These are phyloP conservation scores for Aspergillus fischeri DNA, from an alignment of 2,329 filamentous ascomycete genomes.

Conservation along the genomic window DNA sequence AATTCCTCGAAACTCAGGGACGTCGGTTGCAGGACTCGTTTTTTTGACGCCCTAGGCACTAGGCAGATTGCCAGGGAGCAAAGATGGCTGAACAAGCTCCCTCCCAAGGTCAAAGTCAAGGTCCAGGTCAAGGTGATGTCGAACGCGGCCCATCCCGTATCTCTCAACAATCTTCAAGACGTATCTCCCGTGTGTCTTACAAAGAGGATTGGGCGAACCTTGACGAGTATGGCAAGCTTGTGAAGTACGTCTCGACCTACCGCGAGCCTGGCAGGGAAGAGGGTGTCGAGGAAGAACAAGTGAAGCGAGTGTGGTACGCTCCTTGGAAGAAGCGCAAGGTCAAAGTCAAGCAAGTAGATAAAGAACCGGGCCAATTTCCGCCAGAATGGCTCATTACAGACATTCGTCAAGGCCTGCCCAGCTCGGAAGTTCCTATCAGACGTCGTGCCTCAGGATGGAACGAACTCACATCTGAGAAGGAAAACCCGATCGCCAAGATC, in stretches of 20 bases:
- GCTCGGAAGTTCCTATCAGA: slow-evolving; percentile 55
- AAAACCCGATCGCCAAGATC: slow-evolving; percentile 70
- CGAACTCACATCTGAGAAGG: slow-evolving; percentile 72
- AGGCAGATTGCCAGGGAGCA: slow-evolving; percentile 4
- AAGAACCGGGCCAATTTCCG: slow-evolving; percentile 45
- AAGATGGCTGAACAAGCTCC: slow-evolving; percentile 21
- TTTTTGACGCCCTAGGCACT: neutral
- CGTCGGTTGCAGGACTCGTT: slow-evolving; percentile 1
- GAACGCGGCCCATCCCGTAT: slow-evolving; percentile 21
- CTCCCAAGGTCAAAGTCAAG: slow-evolving; percentile 15
- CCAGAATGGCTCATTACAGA: slow-evolving; percentile 67
- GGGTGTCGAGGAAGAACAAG: slow-evolving; percentile 39
- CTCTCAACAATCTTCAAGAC: slow-evolving; percentile 24
- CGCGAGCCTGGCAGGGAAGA: slow-evolving; percentile 49
- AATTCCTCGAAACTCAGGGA: slow-evolving; percentile 2
- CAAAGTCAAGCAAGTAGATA: slow-evolving; percentile 19
- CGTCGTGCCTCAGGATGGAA: slow-evolving; percentile 66
- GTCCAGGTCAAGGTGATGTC: slow-evolving; percentile 12
- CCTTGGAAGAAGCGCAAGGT: slow-evolving; percentile 48
- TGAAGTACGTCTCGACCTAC: slow-evolving; percentile 65
- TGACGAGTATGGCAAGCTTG: slow-evolving; percentile 64
- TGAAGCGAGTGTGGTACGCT: slow-evolving; percentile 57
- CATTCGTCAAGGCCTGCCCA: slow-evolving; percentile 60
- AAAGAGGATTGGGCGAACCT: slow-evolving; percentile 30
- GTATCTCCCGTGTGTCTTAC: slow-evolving; percentile 33